Base-by-base conservation (phyloP, 352 stramenopile species). In the Globisporangium ultimum region DNA sequence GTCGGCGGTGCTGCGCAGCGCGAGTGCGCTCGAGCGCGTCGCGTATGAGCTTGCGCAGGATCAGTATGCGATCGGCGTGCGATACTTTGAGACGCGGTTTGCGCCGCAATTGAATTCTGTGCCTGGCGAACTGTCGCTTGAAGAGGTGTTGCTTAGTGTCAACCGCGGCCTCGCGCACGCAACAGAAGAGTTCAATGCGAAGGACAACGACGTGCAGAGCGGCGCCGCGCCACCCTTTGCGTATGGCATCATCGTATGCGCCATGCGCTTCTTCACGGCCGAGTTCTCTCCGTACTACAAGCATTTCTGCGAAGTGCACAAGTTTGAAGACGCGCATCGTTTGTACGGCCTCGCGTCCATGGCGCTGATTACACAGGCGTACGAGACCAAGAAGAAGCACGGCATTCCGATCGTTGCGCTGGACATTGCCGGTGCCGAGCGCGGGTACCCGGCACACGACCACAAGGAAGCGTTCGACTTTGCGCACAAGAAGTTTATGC, bases 191-290 rank as follows among this genome's bases (percentile, higher is more conserved):
- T 81, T 68, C 48, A 93, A 93, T 55, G 77, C 68, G 2, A 64
- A 61, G 14, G 77, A 89, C 55, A 48, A 52, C 2, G 70, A 90
- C 43, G 77, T 86, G 20, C 55, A 62, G 15, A 77, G 58, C 28
- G 82, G 74, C 13, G 57, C 78, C 17, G 87, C 84, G 11, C 88
- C 87, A 3, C 63, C 34, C 3, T 94, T 88, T 69, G 77, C 72
- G 20, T 96, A 93, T 47, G 84, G 88, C 53, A 93, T 96, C 55
- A 96, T 96, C 53, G 84, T 91, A 28, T 96, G 88, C 54, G 88
- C 85, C 11, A 96, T 96, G 88, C 74, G 88, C 43, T 92, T 89
- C 69, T 96, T 96, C 68, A 85, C 85, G 8, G 58, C 69, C n/a
- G 71, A 68, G 3, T 91, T 93, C 57, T 79, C 78, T 38, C 85